These are phyloP conservation scores for Thymus mandschuricus DNA, from an alignment of 257 asterid genomes.

Conservation along the genomic window DNA sequence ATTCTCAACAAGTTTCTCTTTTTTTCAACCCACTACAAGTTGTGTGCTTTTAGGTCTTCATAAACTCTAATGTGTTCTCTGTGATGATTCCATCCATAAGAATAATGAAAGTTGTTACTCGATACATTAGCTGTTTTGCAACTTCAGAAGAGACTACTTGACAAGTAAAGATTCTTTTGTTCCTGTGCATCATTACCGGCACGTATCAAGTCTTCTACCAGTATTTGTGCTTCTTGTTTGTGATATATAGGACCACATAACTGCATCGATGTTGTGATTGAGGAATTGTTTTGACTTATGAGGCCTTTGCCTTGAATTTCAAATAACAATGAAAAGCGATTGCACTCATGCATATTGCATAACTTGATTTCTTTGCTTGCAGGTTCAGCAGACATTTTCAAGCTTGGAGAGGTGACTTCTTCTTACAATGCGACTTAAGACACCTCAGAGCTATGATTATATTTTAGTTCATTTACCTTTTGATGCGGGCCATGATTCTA, in stretches of 20 bases:
- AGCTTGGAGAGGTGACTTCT: conserved; percentile 75
- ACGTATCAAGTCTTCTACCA: conserved; percentile 14
- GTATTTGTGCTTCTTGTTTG: neutral
- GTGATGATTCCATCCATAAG: neutral
- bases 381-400: conserved; percentile 81
- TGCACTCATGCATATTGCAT: neutral
- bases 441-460: neutral
- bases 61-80: neutral
- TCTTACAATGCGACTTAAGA: conserved; percentile 21
- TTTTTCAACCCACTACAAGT: neutral
- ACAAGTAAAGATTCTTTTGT: neutral
- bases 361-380: conserved; percentile 32
- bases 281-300: neutral
- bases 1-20: conserved; percentile 16
- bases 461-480: conserved; percentile 14
- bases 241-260: neutral
- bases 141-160: conserved; percentile 11
- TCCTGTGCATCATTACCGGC: neutral
- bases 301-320: conserved; percentile 5
- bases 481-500: conserved; percentile 15
- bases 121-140: neutral
- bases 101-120: neutral
- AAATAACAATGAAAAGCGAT: conserved; percentile 10
- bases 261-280: conserved; percentile 3
- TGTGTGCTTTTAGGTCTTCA: neutral